phyloP scores from a whole-genome alignment of 192 early-diverging fungal genomes.

The Obelidium mucronatum region DNA sequence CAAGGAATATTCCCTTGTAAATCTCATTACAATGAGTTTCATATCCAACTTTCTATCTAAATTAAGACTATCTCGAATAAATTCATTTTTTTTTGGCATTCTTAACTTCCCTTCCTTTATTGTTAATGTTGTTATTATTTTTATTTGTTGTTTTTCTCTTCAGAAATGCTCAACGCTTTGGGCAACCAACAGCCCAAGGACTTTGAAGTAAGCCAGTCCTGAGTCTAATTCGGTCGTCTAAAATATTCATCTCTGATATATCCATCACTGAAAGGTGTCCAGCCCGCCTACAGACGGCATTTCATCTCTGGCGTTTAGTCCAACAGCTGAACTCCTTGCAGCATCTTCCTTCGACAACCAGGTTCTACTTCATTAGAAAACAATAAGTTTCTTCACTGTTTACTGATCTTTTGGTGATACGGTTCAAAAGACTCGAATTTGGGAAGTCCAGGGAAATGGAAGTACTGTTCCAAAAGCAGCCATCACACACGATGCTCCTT shows the following conservation, averaged over 20 bases:
- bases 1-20: no score
- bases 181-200: slow-evolving; percentile 22
- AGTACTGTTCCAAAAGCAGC: slow-evolving; percentile 77
- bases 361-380: slow-evolving; percentile 41
- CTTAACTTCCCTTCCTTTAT: no score
- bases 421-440: slow-evolving; percentile 90
- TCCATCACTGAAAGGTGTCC: slow-evolving; percentile 17
- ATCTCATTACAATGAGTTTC: no score
- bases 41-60: no score
- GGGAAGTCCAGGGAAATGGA: slow-evolving; percentile 84
- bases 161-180: slow-evolving; percentile 17
- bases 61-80: neutral
- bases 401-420: neutral
- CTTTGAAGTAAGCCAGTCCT: slow-evolving; percentile 20
- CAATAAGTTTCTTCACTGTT: neutral
- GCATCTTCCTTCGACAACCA: slow-evolving; percentile 92
- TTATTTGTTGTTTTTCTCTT: slow-evolving; percentile 2
- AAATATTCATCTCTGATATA: no score
- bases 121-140: neutral
- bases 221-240: no score
- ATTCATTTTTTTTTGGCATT: neutral
- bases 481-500: slow-evolving; percentile 84
- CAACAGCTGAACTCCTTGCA: slow-evolving; percentile 83
- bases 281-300: slow-evolving; percentile 45
- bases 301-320: slow-evolving; percentile 81